Conservation (phyloP, 352 stramenopile species). For the Globisporangium orthogonon region DNA sequence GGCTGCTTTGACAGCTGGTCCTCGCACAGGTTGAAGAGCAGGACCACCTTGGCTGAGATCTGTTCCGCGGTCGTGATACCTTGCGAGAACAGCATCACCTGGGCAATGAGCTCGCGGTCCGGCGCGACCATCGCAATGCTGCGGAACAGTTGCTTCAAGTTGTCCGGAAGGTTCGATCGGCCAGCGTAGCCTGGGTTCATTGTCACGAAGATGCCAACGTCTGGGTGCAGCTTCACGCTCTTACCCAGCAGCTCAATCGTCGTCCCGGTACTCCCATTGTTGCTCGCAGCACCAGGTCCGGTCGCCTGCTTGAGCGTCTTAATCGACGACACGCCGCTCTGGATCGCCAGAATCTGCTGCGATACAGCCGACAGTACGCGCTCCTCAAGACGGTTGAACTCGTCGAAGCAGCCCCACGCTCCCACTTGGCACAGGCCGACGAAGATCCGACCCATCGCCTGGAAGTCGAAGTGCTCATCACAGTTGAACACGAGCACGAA, state of each 20-base stretch:
- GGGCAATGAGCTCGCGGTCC: slow-evolving; percentile 98
- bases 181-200: slow-evolving; percentile 99
- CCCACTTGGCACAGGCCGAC: slow-evolving; percentile 99
- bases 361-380: slow-evolving; percentile 99
- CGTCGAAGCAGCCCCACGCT: slow-evolving; percentile 99
- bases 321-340: slow-evolving; percentile 92
- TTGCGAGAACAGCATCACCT: slow-evolving; percentile 99
- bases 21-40: slow-evolving; percentile 98
- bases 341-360: slow-evolving; percentile 99
- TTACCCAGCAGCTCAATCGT: slow-evolving; percentile 96
- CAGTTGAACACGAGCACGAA: slow-evolving; percentile 99
- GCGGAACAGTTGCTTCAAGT: slow-evolving; percentile 99
- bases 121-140: slow-evolving; percentile 99
- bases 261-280: slow-evolving; percentile 12
- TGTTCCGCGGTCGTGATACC: slow-evolving; percentile 98
- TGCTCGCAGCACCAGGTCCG: slow-evolving; percentile 11
- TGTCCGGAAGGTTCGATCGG: slow-evolving; percentile 95
- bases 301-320: slow-evolving; percentile 50
- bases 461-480: slow-evolving; percentile 99
- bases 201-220: slow-evolving; percentile 99
- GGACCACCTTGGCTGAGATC: slow-evolving; percentile 95
- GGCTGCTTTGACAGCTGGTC: slow-evolving; percentile 97
- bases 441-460: slow-evolving; percentile 99
- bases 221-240: slow-evolving; percentile 92
- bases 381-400: slow-evolving; percentile 99